phyloP scores from a whole-genome alignment of 2,329 filamentous ascomycete genomes.

The Ophiostoma triangulosporum region DNA sequence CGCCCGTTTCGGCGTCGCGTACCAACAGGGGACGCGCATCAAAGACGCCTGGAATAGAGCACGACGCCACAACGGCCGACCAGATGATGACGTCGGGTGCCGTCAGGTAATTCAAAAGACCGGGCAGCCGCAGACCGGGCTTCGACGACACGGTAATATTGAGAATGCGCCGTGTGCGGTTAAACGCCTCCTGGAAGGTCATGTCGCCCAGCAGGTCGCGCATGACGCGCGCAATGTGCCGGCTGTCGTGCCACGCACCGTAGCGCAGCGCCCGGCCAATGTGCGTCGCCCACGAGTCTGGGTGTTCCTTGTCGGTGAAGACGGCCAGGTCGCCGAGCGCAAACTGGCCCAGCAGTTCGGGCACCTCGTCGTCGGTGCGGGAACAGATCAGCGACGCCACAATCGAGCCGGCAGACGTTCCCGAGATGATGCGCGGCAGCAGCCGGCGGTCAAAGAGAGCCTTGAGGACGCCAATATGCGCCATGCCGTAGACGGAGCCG shows the following conservation, averaged over 20 bases:
- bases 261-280: constrained; percentile 63
- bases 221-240: constrained; percentile 71
- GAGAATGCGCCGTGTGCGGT: constrained; percentile 78
- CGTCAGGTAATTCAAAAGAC: constrained; percentile 83
- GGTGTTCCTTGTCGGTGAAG: constrained; percentile 50
- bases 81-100: constrained; percentile 91
- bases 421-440: constrained; percentile 75
- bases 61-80: constrained; percentile 93
- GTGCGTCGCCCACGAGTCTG: constrained; percentile 54
- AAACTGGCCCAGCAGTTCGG: constrained; percentile 53
- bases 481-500: constrained; percentile 83
- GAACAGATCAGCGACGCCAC: constrained; percentile 70
- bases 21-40: constrained; percentile 64
- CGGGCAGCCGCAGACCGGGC: constrained; percentile 73
- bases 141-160: constrained; percentile 90
- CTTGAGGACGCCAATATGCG: constrained; percentile 79
- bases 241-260: constrained; percentile 74
- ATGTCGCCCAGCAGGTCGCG: constrained; percentile 67
- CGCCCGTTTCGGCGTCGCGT: constrained; percentile 70
- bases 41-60: constrained; percentile 81
- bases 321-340: constrained; percentile 70
- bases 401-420: constrained; percentile 77
- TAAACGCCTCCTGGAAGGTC: constrained; percentile 92
- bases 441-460: constrained; percentile 61
- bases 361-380: constrained; percentile 65